Percentiles rank a stretch among this genome's conserved stretches.
Conservation (phyloP, 2,329 filamentous ascomycete genomes). For the Raffaelea ambrosiae region DNA sequence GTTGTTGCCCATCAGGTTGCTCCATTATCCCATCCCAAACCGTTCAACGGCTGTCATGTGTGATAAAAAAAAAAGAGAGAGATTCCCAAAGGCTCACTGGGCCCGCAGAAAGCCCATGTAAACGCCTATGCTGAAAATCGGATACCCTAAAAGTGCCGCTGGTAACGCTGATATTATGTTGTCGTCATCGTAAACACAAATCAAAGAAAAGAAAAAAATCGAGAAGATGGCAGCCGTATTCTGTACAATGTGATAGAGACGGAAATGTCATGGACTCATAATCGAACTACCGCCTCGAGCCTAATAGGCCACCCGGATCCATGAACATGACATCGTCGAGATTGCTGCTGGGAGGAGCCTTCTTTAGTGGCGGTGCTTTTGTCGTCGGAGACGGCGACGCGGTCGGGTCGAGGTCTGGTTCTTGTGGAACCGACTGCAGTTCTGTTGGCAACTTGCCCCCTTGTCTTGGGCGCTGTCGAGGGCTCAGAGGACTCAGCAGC, state of each 20-base stretch:
- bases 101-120: too few relatives aligned
- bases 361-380: not conserved
- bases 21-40: too few relatives aligned
- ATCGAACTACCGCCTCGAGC: not conserved
- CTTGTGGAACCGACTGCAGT: conserved; percentile 35
- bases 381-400: not conserved
- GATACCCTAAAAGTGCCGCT: not conserved
- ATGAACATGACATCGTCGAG: conserved; percentile 9
- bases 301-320: conserved; percentile 12
- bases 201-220: not conserved
- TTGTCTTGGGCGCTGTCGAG: conserved; percentile 1
- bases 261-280: too few relatives aligned
- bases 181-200: not conserved
- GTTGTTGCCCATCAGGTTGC: too few relatives aligned
- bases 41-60: not conserved
- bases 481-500: conserved; percentile 32
- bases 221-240: not conserved
- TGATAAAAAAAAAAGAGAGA: too few relatives aligned
- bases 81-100: too few relatives aligned
- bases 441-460: conserved; percentile 17
- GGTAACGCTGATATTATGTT: not conserved
- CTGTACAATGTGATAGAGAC: too few relatives aligned
- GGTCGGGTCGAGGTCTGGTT: conserved; percentile 1
- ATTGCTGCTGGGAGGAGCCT: not conserved
- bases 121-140: not conserved